Percentiles rank a stretch among this genome's conserved stretches.
Evolutionary conservation across 2,329 filamentous ascomycete species (phyloP).

Genomic region (Penicillium sp.): DNA sequence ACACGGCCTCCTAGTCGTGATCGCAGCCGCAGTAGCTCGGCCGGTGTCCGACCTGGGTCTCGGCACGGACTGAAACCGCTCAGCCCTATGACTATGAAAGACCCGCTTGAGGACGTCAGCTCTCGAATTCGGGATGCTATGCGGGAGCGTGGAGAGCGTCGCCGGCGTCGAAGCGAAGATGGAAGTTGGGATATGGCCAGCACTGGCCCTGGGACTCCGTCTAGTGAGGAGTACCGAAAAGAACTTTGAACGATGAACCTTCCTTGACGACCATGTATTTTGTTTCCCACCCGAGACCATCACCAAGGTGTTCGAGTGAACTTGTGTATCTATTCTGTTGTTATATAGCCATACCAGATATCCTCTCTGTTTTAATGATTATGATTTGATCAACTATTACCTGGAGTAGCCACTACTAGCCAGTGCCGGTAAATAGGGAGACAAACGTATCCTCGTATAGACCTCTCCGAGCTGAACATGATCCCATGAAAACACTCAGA

Average conservation of each 20-base stretch:
- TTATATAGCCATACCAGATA: slow-evolving; percentile 24
- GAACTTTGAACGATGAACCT: slow-evolving; percentile 27
- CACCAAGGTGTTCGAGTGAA: slow-evolving; percentile 3
- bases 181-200: slow-evolving; percentile 42
- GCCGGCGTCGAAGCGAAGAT: slow-evolving; percentile 50
- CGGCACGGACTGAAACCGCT: slow-evolving; percentile 67
- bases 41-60: slow-evolving; percentile 59
- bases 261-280: slow-evolving; percentile 4
- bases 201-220: slow-evolving; percentile 37
- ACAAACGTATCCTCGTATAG: no score
- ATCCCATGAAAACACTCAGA: neutral
- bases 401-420: no score
- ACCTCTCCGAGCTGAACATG: neutral
- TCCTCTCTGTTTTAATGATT: slow-evolving; percentile 12
- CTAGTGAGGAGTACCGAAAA: slow-evolving; percentile 37
- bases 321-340: slow-evolving; percentile 15
- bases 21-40: slow-evolving; percentile 67
- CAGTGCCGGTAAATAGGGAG: no score
- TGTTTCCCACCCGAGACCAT: neutral
- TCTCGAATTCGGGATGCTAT: slow-evolving; percentile 81
- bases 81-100: slow-evolving; percentile 62
- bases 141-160: slow-evolving; percentile 66
- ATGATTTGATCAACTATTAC: neutral
- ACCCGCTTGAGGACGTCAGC: slow-evolving; percentile 76
- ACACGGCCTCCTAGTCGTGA: slow-evolving; percentile 80